Evolutionary conservation across 2,329 filamentous ascomycete genomes (phyloP).

Genomic region (Ceratocystis diversiconidia): DNA sequence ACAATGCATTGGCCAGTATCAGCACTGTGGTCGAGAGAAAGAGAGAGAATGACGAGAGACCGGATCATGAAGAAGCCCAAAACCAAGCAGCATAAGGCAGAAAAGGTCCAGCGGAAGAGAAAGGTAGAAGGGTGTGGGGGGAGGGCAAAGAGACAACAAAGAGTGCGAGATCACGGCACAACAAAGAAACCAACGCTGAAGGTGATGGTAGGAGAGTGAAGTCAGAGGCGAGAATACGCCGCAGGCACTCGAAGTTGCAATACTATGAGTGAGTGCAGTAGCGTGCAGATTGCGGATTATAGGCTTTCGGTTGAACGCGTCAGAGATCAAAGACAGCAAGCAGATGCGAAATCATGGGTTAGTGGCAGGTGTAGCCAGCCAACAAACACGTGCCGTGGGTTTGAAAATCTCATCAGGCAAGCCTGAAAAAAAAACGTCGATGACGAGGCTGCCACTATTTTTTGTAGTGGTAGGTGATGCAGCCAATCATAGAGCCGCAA

Average conservation of each 20-base stretch:
- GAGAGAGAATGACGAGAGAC: not conserved
- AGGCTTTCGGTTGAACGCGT: not conserved
- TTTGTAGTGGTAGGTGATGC: not conserved
- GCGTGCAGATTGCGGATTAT: not conserved
- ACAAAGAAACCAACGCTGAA: too few relatives aligned
- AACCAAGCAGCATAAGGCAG: not conserved
- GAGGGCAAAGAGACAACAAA: not conserved
- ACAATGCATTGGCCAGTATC: constrained; percentile 12
- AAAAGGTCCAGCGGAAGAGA: too few relatives aligned
- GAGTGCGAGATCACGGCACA: not conserved
- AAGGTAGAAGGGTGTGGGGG: not conserved
- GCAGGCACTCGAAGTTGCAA: not conserved
- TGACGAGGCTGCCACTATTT: constrained; percentile 3
- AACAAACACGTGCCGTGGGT: not conserved
- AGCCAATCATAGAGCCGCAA: not conserved
- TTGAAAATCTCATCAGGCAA: not conserved
- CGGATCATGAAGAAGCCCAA: constrained; percentile 12
- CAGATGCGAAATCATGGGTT: not conserved
- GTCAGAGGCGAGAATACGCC: too few relatives aligned
- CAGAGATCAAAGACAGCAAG: not conserved
- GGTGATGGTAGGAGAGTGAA: too few relatives aligned
- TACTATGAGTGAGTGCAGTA: not conserved
- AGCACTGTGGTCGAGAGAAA: constrained; percentile 7
- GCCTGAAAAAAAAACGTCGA: not conserved
- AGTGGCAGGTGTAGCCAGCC: not conserved